Evolutionary conservation across 2,329 filamentous ascomycete species (phyloP), one percentile per base, ranked within the genome.

Genomic region (Ceratocystiopsis minuta): DNA sequence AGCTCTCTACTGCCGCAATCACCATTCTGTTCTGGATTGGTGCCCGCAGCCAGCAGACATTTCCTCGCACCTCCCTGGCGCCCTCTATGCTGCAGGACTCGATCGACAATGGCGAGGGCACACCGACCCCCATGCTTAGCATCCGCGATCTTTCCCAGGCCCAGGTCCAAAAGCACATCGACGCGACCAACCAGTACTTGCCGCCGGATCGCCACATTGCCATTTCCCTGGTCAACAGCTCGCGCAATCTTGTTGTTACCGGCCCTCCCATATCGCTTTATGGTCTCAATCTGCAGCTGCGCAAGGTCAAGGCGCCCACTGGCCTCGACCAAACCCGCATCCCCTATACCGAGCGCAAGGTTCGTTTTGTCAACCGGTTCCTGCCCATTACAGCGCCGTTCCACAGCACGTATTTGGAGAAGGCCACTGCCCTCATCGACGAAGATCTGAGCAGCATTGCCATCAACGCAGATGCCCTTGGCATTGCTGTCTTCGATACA

Each of bases 1-100:
- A 82, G 54, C 75, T 84, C 43, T 74, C 85, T 43, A 78, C 71
- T 53, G 78, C 84, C 51, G 82, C 88, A 3, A 67, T 98, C 49
- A 90, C 83, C 28, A 84, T 95, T 54, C 79, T 98, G 28, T 98
- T 98, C 70, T 98, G 90, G 90, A 94, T 98, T 51, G 90, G 92
- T 57, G 78, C 88, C 46, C 80, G 90, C 55, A 95, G 88, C 60
- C 90, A 98, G 61, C 90, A 98, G 61, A 87, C 87, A 2, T 98
- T 95, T 62, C 92, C 90, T 34, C 78, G 83, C 52, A 98, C 90
- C 4, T 96, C 90, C 32, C 72, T 98, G 53, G 85, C 87, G 4
- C 92, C 90, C 0, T 82, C 76, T 37, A 84, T 88, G 55, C 71
- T 98, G 42, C 84, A 88, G 57, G 90, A 98, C 61, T 95, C 90